Percentiles rank a stretch among this genome's conserved stretches.
Evolutionary conservation across 441 rosid species (phyloP).

Genomic region (Pelargonium australe): DNA sequence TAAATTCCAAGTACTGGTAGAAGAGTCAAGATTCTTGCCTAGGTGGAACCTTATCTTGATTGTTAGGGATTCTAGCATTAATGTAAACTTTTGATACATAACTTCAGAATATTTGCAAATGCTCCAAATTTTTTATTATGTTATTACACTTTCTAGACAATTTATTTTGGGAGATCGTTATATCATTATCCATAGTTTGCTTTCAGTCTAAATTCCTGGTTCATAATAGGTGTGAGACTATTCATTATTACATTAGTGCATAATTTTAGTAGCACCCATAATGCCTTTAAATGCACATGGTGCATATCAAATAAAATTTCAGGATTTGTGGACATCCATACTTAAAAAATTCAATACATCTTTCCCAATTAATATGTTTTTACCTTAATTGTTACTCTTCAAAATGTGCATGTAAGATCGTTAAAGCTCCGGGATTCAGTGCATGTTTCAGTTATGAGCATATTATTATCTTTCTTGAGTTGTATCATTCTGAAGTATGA

Average conservation of each 20-base stretch:
- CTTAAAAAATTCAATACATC: neutral
- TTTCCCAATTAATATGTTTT: neutral
- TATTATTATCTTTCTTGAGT: neutral
- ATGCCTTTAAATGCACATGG: neutral
- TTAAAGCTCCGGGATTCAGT: neutral
- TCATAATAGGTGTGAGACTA: neutral
- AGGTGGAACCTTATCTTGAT: neutral
- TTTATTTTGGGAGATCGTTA: neutral
- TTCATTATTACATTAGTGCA: neutral
- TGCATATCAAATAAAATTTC: neutral
- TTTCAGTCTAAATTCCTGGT: neutral
- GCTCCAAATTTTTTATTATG: neutral
- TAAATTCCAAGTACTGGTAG: neutral
- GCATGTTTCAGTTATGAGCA: slow-evolving; percentile 1
- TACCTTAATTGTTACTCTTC: neutral
- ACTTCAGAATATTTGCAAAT: neutral
- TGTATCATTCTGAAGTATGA: neutral
- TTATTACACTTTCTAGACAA: neutral
- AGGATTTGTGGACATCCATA: neutral
- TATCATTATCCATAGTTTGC: neutral
- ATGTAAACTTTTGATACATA: neutral
- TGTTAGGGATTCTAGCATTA: neutral
- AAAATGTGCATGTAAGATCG: slow-evolving; percentile 1
- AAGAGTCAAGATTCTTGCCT: neutral
- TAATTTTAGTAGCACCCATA: no score